Evolutionary conservation across 1,139 yeast genomes (phyloP).

Genomic region (Saccharomyces hybrid): DNA sequence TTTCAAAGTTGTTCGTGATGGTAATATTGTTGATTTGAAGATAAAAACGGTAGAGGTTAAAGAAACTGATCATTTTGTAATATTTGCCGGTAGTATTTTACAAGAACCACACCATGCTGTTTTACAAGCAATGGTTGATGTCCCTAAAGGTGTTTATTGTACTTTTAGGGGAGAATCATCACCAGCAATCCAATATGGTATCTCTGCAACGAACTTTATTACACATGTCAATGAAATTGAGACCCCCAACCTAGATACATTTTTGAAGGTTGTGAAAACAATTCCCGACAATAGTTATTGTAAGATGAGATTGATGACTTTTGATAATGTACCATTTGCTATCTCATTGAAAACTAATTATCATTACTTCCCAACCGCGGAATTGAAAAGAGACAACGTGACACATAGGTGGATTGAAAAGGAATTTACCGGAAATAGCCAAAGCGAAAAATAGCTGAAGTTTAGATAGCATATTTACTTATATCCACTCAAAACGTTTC

Average conservation of each 20-base stretch:
- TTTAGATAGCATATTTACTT: not conserved
- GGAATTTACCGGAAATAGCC: slow-evolving; percentile 26
- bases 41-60: slow-evolving; percentile 54
- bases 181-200: slow-evolving; percentile 80
- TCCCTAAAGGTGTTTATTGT: slow-evolving; percentile 80
- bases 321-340: slow-evolving; percentile 80
- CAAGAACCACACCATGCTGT: slow-evolving; percentile 66
- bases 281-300: slow-evolving; percentile 77
- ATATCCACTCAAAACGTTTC: too few species aligned
- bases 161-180: slow-evolving; percentile 69
- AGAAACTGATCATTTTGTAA: slow-evolving; percentile 58
- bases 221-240: slow-evolving; percentile 79
- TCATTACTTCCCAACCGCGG: slow-evolving; percentile 84
- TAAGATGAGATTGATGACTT: slow-evolving; percentile 71
- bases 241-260: slow-evolving; percentile 60
- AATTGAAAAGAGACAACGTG: slow-evolving; percentile 42
- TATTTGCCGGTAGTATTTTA: slow-evolving; percentile 74
- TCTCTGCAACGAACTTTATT: slow-evolving; percentile 71
- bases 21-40: slow-evolving; percentile 44
- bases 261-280: slow-evolving; percentile 51
- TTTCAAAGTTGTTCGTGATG: slow-evolving; percentile 60
- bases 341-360: slow-evolving; percentile 79
- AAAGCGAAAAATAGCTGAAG: slow-evolving; percentile 6
- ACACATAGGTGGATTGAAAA: slow-evolving; percentile 47
- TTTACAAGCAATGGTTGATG: slow-evolving; percentile 62